A percentile compares a stretch with the other conserved stretches of the same genome.
These are phyloP conservation scores for Terana coerulea DNA, from an alignment of 768 basidiomycete species.

Conservation along the genomic window DNA sequence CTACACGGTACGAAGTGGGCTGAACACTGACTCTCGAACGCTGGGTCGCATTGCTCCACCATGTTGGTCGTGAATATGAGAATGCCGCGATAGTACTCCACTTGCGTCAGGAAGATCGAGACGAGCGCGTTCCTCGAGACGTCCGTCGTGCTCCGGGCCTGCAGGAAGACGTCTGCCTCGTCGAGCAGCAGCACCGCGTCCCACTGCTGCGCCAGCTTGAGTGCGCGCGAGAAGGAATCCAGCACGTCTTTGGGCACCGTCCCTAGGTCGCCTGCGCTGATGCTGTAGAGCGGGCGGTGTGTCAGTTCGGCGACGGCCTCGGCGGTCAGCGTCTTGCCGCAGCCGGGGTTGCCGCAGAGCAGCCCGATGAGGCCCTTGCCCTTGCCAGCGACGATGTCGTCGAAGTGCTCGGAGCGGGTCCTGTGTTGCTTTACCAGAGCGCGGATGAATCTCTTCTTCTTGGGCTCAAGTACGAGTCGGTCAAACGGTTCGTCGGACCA, in stretches of 20 bases:
- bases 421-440: constrained; percentile 24
- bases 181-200: constrained; percentile 35
- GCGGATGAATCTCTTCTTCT: constrained; percentile 31
- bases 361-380: constrained; percentile 35
- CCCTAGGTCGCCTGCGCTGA: constrained; percentile 33
- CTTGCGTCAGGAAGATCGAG: constrained; percentile 33
- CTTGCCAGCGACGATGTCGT: constrained; percentile 36
- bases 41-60: constrained; percentile 26
- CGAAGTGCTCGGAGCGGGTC: neutral
- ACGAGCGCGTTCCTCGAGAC: constrained; percentile 32
- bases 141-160: constrained; percentile 20
- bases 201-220: constrained; percentile 32
- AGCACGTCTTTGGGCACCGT: constrained; percentile 25
- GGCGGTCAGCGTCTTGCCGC: constrained; percentile 35
- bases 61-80: constrained; percentile 35
- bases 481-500: constrained; percentile 35
- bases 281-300: constrained; percentile 27
- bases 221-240: constrained; percentile 17
- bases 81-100: constrained; percentile 38
- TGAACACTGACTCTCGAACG: constrained; percentile 28
- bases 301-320: constrained; percentile 31
- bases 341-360: constrained; percentile 33
- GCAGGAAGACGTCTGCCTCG: constrained; percentile 28
- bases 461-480: constrained; percentile 29
- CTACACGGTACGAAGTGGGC: too few species aligned